Conservation (phyloP, 139 green algal genomes). For the Ostreobium quekettii region DNA sequence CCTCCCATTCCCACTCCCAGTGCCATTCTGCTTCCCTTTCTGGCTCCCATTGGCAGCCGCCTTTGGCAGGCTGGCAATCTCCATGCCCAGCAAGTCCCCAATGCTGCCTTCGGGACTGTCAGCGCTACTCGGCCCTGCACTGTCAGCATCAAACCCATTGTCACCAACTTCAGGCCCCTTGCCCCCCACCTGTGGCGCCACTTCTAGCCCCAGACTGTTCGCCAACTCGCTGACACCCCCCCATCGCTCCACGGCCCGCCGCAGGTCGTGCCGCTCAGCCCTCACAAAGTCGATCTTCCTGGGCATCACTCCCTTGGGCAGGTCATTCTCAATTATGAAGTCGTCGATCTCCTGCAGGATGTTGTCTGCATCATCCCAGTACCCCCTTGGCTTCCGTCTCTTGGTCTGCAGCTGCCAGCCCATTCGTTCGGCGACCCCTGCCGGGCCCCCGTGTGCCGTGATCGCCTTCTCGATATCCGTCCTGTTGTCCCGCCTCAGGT, state of each 20-base stretch:
- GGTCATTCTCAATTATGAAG: slow-evolving; percentile 33
- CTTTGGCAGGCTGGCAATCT: too few species aligned
- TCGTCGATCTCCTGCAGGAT: slow-evolving; percentile 36
- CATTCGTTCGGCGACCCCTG: slow-evolving; percentile 31
- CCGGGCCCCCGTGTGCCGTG: slow-evolving; percentile 30
- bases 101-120: too few species aligned
- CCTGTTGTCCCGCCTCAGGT: slow-evolving; percentile 32
- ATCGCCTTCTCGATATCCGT: slow-evolving; percentile 47
- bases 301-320: slow-evolving; percentile 33
- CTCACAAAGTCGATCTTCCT: slow-evolving; percentile 32
- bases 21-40: too few species aligned
- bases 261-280: slow-evolving; percentile 34
- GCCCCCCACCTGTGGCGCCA: too few species aligned
- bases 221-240: slow-evolving; percentile 34
- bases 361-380: slow-evolving; percentile 44
- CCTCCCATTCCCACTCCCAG: too few species aligned
- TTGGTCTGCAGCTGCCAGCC: slow-evolving; percentile 37
- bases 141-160: too few species aligned
- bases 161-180: too few species aligned
- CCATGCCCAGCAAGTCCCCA: too few species aligned
- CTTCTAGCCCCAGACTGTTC: background rate
- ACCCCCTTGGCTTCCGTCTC: slow-evolving; percentile 37
- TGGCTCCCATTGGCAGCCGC: too few species aligned
- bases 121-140: too few species aligned
- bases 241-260: slow-evolving; percentile 40